A percentile compares a stretch with the other conserved stretches of the same genome.
Conservation (phyloP, 805 yeast genomes). For the Candida qinlingensis region DNA sequence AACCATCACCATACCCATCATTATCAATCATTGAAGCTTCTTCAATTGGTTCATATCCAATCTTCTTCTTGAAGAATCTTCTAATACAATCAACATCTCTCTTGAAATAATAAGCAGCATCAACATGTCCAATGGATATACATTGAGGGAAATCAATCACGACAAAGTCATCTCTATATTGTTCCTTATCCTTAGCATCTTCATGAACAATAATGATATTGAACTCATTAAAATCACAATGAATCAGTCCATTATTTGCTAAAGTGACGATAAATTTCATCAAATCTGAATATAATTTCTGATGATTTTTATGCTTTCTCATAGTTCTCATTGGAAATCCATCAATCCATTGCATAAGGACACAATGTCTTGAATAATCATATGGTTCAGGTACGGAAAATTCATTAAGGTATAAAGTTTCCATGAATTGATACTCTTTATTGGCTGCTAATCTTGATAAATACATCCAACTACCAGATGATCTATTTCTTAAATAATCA, state of each 20-base stretch:
- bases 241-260: constrained; percentile 86
- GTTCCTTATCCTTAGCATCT: constrained; percentile 35
- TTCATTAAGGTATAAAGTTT: constrained; percentile 63
- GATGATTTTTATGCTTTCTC: constrained; percentile 62
- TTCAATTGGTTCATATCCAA: constrained; percentile 63
- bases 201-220: constrained; percentile 80
- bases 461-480: constrained; percentile 88
- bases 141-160: constrained; percentile 99
- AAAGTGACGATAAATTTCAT: constrained; percentile 83
- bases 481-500: constrained; percentile 73
- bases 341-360: constrained; percentile 83
- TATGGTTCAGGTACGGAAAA: constrained; percentile 85
- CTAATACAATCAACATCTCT: constrained; percentile 92
- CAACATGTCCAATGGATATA: constrained; percentile 85
- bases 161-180: constrained; percentile 63
- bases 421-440: constrained; percentile 88
- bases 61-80: constrained; percentile 72
- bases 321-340: constrained; percentile 91
- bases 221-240: constrained; percentile 97
- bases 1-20: constrained; percentile 81
- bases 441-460: constrained; percentile 86
- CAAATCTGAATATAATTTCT: constrained; percentile 71
- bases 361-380: constrained; percentile 87
- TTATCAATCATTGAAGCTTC: constrained; percentile 71
- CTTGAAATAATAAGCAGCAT: constrained; percentile 82